phyloP scores from a whole-genome alignment of 2,329 filamentous ascomycete species.

The Neofusicoccum cordaticola region DNA sequence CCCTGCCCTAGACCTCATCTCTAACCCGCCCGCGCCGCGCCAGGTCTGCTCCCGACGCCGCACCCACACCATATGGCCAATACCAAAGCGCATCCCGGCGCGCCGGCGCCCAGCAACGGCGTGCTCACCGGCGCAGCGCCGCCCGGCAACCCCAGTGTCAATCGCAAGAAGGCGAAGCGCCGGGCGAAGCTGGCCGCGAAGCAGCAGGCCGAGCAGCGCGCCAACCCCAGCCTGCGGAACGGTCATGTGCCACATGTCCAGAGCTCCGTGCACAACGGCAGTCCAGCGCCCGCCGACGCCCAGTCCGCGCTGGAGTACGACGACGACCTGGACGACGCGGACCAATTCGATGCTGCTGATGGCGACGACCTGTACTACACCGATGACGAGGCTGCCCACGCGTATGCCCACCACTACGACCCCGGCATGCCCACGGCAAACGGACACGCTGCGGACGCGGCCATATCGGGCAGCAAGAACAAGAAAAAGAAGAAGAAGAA shows the following conservation, averaged over 20 bases:
- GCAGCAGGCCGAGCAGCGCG: conserved; percentile 33
- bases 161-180: conserved; percentile 94
- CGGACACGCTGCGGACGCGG: conserved; percentile 6
- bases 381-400: conserved; percentile 34
- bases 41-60: conserved; percentile 3
- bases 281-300: conserved; percentile 7
- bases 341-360: conserved; percentile 29
- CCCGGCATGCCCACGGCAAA: conserved; percentile 23
- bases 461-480: conserved; percentile 52
- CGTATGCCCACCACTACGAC: conserved; percentile 30
- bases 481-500: conserved; percentile 65
- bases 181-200: conserved; percentile 79
- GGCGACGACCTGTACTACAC: conserved; percentile 37
- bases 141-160: conserved; percentile 55
- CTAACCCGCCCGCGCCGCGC: conserved; percentile 1
- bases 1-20: not conserved
- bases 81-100: conserved; percentile 27
- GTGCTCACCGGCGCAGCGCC: conserved; percentile 34
- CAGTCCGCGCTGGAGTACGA: conserved; percentile 42
- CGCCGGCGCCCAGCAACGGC: conserved; percentile 39
- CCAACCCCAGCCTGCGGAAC: conserved; percentile 27
- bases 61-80: conserved; percentile 32
- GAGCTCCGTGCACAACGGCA: conserved; percentile 16
- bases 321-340: conserved; percentile 43
- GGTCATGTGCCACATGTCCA: conserved; percentile 26